phyloP scores from a whole-genome alignment of 1,139 yeast genomes.

The Sugiyamaella xylanicola region DNA sequence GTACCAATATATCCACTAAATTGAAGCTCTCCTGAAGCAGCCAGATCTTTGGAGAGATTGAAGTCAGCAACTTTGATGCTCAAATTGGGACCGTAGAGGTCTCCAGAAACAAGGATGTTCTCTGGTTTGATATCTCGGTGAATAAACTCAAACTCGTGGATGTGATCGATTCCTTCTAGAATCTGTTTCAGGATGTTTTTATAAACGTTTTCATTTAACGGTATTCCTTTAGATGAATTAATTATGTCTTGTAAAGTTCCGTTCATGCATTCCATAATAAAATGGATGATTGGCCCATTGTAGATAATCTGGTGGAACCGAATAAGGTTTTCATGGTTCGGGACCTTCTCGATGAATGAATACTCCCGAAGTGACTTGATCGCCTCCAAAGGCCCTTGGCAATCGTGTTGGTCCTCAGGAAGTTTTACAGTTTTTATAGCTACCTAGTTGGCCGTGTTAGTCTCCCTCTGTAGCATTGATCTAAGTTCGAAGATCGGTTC shows the following conservation, averaged over 20 bases:
- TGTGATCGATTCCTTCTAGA: constrained; percentile 75
- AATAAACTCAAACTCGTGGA: constrained; percentile 71
- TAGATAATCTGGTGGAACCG: constrained; percentile 77
- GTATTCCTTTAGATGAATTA: constrained; percentile 47
- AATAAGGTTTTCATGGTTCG: constrained; percentile 71
- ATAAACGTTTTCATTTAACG: constrained; percentile 50
- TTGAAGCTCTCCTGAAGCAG: constrained; percentile 35
- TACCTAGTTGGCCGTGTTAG: constrained; percentile 45
- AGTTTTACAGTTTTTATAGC: constrained; percentile 80
- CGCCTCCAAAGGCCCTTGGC: constrained; percentile 47
- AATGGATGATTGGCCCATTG: constrained; percentile 57
- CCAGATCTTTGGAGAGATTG: constrained; percentile 75
- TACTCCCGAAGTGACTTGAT: constrained; percentile 65
- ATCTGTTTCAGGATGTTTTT: constrained; percentile 50
- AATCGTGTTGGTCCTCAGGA: constrained; percentile 44
- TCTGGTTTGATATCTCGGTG: constrained; percentile 96
- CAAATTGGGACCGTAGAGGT: constrained; percentile 38
- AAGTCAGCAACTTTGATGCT: constrained; percentile 86
- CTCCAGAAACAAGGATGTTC: constrained; percentile 65
- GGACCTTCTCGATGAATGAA: constrained; percentile 66
- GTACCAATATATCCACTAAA: constrained; percentile 83
- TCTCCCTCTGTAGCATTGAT: too few species aligned
- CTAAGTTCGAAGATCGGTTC: too few species aligned
- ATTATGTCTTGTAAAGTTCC: constrained; percentile 68
- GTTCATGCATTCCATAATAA: constrained; percentile 88